Conservation (phyloP, 2,329 filamentous ascomycete species). For the Bipolaris oryzae region DNA sequence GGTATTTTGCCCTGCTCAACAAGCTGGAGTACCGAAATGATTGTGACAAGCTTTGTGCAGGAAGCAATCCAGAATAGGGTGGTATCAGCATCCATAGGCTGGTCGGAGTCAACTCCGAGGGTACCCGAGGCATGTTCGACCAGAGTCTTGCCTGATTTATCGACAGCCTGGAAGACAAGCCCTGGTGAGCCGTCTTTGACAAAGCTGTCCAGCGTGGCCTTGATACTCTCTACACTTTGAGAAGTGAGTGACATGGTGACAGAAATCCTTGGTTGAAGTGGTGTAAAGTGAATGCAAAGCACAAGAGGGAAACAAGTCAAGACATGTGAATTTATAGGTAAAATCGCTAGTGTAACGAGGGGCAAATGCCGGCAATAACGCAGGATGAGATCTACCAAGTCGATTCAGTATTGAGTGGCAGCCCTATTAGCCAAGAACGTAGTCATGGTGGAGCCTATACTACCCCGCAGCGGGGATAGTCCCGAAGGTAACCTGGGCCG, state of each 20-base stretch:
- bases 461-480: conserved; percentile 9
- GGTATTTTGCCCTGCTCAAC: conserved; percentile 46
- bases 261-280: background rate
- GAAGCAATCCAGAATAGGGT: conserved; percentile 65
- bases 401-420: background rate
- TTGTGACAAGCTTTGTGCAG: conserved; percentile 53
- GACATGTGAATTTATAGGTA: background rate
- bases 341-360: background rate
- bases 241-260: conserved; percentile 40
- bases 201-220: conserved; percentile 43
- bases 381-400: background rate
- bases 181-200: conserved; percentile 49
- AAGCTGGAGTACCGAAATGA: conserved; percentile 44
- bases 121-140: conserved; percentile 52
- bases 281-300: background rate
- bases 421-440: background rate
- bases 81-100: conserved; percentile 63
- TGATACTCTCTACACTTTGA: conserved; percentile 41
- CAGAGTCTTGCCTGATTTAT: conserved; percentile 52
- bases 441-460: background rate
- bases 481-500: background rate
- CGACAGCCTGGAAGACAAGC: conserved; percentile 54
- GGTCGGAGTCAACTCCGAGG: conserved; percentile 46
- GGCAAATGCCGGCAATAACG: background rate
- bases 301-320: background rate